A percentile compares a stretch with the other conserved stretches of the same genome.
Evolutionary conservation across 1,139 yeast species (phyloP).

Genomic region (Pneumocystis sp.): DNA sequence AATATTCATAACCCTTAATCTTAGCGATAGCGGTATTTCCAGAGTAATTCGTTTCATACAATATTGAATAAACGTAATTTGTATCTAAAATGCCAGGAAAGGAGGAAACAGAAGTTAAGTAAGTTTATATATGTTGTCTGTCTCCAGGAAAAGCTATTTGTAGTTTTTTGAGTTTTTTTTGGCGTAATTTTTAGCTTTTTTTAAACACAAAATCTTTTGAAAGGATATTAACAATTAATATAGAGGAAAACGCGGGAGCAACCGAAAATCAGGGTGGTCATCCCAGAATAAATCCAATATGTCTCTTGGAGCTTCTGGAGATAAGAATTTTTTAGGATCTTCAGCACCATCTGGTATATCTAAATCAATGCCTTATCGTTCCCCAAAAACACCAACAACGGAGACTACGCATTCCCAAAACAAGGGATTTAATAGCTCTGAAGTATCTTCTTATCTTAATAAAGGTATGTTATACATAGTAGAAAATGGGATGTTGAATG

Average conservation of each 20-base stretch:
- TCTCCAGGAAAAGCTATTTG: too few species aligned
- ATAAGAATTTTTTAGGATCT: not conserved
- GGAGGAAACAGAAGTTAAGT: not conserved
- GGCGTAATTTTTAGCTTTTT: not conserved
- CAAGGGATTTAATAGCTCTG: not conserved
- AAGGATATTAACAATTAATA: not conserved
- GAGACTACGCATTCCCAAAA: not conserved
- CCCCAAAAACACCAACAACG: not conserved
- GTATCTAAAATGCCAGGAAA: not conserved
- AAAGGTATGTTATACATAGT: not conserved
- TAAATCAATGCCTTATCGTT: not conserved
- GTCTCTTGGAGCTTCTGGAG: not conserved
- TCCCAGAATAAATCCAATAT: not conserved
- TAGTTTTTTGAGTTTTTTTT: not conserved
- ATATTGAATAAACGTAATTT: not conserved
- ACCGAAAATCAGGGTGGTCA: not conserved
- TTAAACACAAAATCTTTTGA: not conserved
- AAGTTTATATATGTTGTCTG: not conserved
- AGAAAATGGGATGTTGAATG: not conserved
- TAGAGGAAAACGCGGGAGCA: not conserved
- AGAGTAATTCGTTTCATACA: not conserved
- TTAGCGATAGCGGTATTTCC: not conserved
- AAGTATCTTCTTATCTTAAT: not conserved
- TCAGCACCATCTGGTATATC: not conserved
- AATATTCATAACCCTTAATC: not conserved